These are phyloP conservation scores for Botrytis sinoallii DNA, from an alignment of 2,329 filamentous ascomycete genomes.

Conservation along the genomic window DNA sequence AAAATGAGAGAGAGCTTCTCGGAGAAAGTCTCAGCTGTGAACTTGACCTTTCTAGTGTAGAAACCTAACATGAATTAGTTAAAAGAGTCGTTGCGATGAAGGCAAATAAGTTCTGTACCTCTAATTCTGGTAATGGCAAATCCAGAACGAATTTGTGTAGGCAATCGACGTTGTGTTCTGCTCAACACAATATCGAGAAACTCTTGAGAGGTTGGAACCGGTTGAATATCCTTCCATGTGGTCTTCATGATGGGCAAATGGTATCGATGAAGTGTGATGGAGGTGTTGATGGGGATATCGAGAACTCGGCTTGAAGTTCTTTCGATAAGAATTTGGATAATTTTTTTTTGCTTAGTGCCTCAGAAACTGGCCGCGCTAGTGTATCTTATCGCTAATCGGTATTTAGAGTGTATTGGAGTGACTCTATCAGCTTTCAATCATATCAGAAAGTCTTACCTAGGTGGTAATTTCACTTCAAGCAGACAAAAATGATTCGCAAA, in stretches of 20 bases:
- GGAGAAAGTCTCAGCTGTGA: conserved; percentile 91
- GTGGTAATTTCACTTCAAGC: background rate
- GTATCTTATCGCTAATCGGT: conserved; percentile 21
- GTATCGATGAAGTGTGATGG: conserved; percentile 8
- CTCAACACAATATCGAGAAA: conserved; percentile 97
- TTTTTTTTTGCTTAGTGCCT: conserved; percentile 19
- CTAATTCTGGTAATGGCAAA: conserved; percentile 96
- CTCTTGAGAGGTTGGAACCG: conserved; percentile 88
- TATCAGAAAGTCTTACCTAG: background rate
- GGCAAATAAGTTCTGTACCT: conserved; percentile 39
- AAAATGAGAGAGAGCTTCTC: conserved; percentile 91
- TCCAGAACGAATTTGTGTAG: conserved; percentile 91
- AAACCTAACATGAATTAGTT: conserved; percentile 57
- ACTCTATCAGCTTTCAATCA: background rate
- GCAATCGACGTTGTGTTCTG: conserved; percentile 85
- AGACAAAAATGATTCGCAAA: too few species aligned
- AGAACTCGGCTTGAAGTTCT: conserved; percentile 20
- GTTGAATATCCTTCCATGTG: conserved; percentile 75
- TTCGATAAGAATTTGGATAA: conserved; percentile 22
- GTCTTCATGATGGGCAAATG: conserved; percentile 52
- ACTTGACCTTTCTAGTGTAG: conserved; percentile 98
- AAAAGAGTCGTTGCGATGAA: background rate
- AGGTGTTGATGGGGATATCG: conserved; percentile 11
- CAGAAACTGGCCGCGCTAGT: conserved; percentile 14
- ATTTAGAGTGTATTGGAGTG: background rate